A percentile compares a stretch with the other conserved stretches of the same genome.
Conservation (phyloP, 169 alveolate species). For the Theileria parva region DNA sequence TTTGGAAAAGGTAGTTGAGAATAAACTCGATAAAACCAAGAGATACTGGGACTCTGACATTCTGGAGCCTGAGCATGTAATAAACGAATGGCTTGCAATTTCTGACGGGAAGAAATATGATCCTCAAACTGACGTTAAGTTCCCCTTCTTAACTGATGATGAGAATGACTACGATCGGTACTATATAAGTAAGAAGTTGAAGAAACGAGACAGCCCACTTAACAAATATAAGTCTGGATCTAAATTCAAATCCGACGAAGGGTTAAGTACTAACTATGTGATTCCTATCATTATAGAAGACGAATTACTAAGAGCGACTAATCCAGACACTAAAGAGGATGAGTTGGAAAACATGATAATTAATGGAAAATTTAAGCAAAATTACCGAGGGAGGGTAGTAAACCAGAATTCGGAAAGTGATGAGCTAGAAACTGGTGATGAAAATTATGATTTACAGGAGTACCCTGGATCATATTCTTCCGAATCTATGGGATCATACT, state of each 20-base stretch:
- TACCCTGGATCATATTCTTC: not conserved
- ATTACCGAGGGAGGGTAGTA: not conserved
- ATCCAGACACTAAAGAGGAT: slow-evolving; percentile 11
- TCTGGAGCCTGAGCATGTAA: slow-evolving; percentile 22
- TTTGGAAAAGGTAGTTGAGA: not conserved
- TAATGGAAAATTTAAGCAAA: not conserved
- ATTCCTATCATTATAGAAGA: not conserved
- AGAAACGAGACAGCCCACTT: not conserved
- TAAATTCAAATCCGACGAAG: not conserved
- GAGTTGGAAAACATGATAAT: slow-evolving; percentile 6
- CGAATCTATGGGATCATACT: not conserved
- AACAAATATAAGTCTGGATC: slow-evolving; percentile 26
- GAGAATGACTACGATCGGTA: not conserved
- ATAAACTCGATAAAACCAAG: not conserved
- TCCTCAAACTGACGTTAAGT: not conserved
- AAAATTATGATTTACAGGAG: not conserved
- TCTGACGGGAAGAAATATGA: slow-evolving; percentile 29
- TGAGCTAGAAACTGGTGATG: not conserved
- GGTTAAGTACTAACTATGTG: not conserved
- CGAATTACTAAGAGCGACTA: not conserved
- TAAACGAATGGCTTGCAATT: slow-evolving; percentile 38
- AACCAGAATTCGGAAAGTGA: not conserved
- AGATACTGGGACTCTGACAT: slow-evolving; percentile 32
- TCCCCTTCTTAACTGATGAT: slow-evolving; percentile 29
- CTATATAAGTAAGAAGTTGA: not conserved